These are phyloP conservation scores for Papiliotrema flavescens DNA, from an alignment of 1,284 basidiomycete genomes.

Conservation along the genomic window DNA sequence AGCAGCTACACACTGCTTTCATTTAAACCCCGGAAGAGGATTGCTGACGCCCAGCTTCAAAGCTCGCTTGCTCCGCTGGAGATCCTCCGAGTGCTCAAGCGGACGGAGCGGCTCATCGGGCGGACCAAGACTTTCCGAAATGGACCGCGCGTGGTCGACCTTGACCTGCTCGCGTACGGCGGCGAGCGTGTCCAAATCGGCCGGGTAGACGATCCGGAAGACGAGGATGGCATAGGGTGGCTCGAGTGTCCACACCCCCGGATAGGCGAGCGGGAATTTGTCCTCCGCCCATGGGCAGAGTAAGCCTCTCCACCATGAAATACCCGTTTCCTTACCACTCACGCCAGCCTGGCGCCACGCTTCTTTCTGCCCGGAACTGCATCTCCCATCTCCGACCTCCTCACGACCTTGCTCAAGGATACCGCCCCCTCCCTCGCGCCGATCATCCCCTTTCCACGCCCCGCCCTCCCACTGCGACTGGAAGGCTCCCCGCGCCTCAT, in stretches of 20 bases:
- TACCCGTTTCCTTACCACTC: too few relatives aligned
- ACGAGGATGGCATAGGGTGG: conserved; percentile 57
- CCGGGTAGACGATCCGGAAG: conserved; percentile 44
- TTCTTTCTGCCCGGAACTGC: too few relatives aligned
- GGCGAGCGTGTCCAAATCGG: conserved; percentile 60
- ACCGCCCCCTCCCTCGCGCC: conserved; percentile 49
- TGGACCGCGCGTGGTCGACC: conserved; percentile 85
- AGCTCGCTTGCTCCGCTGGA: conserved; percentile 65
- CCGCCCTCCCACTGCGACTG: conserved; percentile 51
- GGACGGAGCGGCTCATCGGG: conserved; percentile 71
- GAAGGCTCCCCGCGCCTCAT: conserved; percentile 65
- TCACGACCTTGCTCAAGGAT: conserved; percentile 55
- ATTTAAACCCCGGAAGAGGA: too few relatives aligned
- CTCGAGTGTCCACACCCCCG: conserved; percentile 81
- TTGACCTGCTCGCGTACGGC: conserved; percentile 85
- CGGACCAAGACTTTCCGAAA: conserved; percentile 77
- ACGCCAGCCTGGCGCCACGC: too few relatives aligned
- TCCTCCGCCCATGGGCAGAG: conserved; percentile 83
- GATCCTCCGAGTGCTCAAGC: conserved; percentile 68
- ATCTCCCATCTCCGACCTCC: too few relatives aligned
- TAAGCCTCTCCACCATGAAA: too few relatives aligned
- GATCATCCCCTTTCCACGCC: conserved; percentile 41
- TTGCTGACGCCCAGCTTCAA: conserved; percentile 57
- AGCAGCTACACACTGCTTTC: too few relatives aligned
- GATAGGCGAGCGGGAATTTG: conserved; percentile 82